Conservation (phyloP, 306 rosid species). For the Fragaria nilgerrensis region DNA sequence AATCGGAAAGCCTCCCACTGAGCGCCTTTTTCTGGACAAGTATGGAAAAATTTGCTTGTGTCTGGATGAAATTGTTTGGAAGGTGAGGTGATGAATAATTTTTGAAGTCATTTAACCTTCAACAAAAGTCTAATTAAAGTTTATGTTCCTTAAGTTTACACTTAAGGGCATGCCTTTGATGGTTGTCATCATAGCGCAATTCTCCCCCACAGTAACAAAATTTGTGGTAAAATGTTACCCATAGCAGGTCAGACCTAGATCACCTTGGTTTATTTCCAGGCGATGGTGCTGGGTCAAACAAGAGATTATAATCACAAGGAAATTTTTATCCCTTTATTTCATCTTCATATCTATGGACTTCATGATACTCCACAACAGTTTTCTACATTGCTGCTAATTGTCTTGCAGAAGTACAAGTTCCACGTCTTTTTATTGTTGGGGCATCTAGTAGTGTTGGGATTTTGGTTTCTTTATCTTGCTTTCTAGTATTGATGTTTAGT, state of each 20-base stretch:
- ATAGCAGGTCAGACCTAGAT: slow-evolving; percentile 12
- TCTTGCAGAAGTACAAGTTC: background rate
- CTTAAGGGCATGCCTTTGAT: background rate
- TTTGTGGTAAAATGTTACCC: slow-evolving; percentile 4
- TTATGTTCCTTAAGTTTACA: too few species aligned
- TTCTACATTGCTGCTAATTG: background rate
- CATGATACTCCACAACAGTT: background rate
- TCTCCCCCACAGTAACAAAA: slow-evolving; percentile 2
- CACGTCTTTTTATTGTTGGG: background rate
- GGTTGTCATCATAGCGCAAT: slow-evolving; percentile 10
- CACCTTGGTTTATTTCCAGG: background rate
- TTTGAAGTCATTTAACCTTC: background rate
- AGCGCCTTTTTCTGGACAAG: slow-evolving; percentile 90
- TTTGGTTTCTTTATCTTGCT: background rate
- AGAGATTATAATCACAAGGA: background rate
- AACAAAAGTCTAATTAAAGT: background rate
- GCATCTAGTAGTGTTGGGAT: background rate
- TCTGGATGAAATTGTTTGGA: slow-evolving; percentile 94
- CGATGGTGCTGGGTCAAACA: background rate
- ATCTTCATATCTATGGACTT: background rate
- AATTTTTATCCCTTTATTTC: background rate
- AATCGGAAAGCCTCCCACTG: slow-evolving; percentile 84
- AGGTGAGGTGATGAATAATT: slow-evolving; percentile 46
- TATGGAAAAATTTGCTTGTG: slow-evolving; percentile 91
- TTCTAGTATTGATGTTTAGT: background rate